Percentiles rank a stretch among this genome's conserved stretches.
Evolutionary conservation across 257 asterid genomes (phyloP).

Genomic region (Solanum pimpinellifolium): DNA sequence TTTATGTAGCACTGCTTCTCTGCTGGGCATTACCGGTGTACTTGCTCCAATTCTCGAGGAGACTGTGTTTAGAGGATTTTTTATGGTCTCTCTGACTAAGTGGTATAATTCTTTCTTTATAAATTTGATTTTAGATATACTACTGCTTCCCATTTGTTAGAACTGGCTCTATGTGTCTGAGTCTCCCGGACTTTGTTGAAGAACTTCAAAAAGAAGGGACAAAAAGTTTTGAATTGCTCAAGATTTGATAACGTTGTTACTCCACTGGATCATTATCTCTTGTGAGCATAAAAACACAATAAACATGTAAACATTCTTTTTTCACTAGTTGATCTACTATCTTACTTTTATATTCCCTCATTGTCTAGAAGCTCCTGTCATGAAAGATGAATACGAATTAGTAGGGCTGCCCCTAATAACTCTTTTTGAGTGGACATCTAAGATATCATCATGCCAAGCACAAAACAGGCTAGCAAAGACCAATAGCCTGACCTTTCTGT

Average conservation of each 20-base stretch:
- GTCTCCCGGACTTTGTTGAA: not conserved
- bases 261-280: not conserved
- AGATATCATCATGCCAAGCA: not conserved
- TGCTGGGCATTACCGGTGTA: conserved; percentile 86
- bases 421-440: not conserved
- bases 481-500: not conserved
- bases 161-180: not conserved
- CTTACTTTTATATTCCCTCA: not conserved
- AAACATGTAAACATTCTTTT: not conserved
- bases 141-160: not conserved
- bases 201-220: not conserved
- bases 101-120: conserved; percentile 33
- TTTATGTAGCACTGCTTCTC: conserved; percentile 68
- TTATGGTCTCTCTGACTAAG: conserved; percentile 88
- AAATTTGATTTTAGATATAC: not conserved
- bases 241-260: not conserved
- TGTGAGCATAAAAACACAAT: not conserved
- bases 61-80: conserved; percentile 87
- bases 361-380: not conserved
- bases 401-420: not conserved
- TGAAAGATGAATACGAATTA: not conserved
- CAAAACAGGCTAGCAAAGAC: not conserved
- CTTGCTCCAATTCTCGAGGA: conserved; percentile 98
- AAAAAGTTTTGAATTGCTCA: not conserved
- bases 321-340: not conserved